Conservation (phyloP, 176 grass and related monocot species). For the Melocanna baccifera region DNA sequence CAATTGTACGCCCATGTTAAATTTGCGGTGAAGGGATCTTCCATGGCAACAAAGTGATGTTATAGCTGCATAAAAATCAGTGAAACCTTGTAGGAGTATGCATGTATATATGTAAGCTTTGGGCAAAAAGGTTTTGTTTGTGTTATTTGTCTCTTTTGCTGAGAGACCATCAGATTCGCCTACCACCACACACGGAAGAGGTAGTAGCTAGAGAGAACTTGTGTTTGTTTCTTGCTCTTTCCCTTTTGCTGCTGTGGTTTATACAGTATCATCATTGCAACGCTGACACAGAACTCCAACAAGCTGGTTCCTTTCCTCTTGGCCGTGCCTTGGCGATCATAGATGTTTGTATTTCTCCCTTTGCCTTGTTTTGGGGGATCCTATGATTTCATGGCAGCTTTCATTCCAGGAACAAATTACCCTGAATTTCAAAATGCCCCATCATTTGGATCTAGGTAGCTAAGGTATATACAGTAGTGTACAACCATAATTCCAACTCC, state of each 20-base stretch:
- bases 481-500: neutral
- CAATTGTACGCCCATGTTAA: neutral
- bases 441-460: neutral
- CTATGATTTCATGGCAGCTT: constrained; percentile 49
- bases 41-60: neutral
- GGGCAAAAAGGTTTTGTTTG: constrained; percentile 5
- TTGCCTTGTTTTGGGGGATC: constrained; percentile 49
- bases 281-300: neutral
- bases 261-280: constrained; percentile 27
- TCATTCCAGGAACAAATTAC: neutral
- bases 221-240: neutral
- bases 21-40: neutral
- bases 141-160: neutral
- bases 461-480: neutral
- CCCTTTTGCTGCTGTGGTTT: neutral
- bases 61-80: neutral
- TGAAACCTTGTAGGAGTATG: neutral
- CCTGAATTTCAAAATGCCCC: constrained; percentile 14
- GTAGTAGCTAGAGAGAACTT: neutral
- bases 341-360: constrained; percentile 18
- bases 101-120: neutral
- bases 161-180: neutral
- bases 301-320: neutral
- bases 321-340: constrained; percentile 15
- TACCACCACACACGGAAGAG: neutral